Percentiles rank a stretch among this genome's conserved stretches.
These are phyloP conservation scores for Pilobolus umbonatus DNA, from an alignment of 192 early-diverging fungal genomes.

Conservation along the genomic window DNA sequence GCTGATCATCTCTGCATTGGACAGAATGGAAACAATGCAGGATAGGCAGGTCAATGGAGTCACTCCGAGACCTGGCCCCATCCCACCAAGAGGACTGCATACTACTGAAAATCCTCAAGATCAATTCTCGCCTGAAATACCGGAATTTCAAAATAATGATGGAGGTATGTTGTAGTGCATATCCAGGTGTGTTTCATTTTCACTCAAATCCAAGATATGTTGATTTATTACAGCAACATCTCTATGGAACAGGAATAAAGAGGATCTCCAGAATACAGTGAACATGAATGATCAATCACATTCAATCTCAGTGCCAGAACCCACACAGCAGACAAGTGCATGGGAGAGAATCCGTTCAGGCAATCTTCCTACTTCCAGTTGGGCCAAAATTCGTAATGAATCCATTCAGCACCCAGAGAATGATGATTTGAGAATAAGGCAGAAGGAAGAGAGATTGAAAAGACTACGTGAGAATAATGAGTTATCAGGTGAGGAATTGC, in stretches of 20 bases:
- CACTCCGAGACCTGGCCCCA: not conserved
- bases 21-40: constrained; percentile 7
- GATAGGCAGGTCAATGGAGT: not conserved
- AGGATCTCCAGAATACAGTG: no score
- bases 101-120: not conserved
- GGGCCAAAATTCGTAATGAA: constrained; percentile 23
- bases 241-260: not conserved
- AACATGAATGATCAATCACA: not conserved
- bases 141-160: not conserved
- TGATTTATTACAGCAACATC: not conserved
- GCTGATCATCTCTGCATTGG: not conserved
- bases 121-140: not conserved
- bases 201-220: not conserved
- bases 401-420: constrained; percentile 17
- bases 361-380: constrained; percentile 25
- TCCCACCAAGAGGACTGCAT: not conserved
- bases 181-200: not conserved
- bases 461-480: constrained; percentile 11
- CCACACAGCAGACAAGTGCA: constrained; percentile 2
- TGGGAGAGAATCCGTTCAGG: constrained; percentile 30
- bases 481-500: constrained; percentile 13
- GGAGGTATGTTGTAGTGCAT: not conserved
- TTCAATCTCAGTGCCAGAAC: not conserved
- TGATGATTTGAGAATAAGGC: not conserved
- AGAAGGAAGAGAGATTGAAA: not conserved